Base-by-base conservation (phyloP, 169 alveolate species). In the Eimeria tenella region DNA sequence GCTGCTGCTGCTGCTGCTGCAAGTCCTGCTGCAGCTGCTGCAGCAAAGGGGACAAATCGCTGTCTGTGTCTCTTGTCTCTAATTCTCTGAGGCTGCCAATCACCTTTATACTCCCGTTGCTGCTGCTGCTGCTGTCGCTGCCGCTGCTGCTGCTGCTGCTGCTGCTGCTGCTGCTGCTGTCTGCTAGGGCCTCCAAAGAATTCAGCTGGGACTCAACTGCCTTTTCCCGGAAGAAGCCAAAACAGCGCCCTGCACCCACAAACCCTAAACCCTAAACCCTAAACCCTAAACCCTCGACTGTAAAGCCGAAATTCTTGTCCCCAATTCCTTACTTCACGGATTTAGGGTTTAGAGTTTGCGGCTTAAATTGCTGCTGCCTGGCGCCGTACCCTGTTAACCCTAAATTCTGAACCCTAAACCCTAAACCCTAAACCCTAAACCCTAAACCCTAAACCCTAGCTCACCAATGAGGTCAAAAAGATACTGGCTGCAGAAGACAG, bases 121-220 rank as follows among this genome's bases (percentile, higher is more conserved):
- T 42, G 55, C 82, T 73, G 82, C 58, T 25, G 82, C 82, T 73
- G 82, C 82, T 73, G 82, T 50, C 23, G 55, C 55, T 42, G 58
- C 17, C 7, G 82, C 82, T 42, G 55, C 19, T 42, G 58, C 55
- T 73, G 82, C 82, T 42, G 55, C 55, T 42, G 58, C 55, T 42
- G 82, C 82, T 25, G 82, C 82, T 73, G 82, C 49, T 50, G 42
- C 42, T 31, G 42, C 42, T 31, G 42, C 42, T 31, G 42, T 73
- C 23, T 15, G 50, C 19, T 21, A 15, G 55, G 50, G 15, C 82
- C 42, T 31, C 42, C 42, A 31, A 31, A 31, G 42, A 31, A 0
- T 31, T 10, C 23, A 5, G 50, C 19, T 21, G 53, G 55, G 50
- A 1, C 82, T 25, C 82, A 25, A 42, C 55, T 17, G 17, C 15